Percentiles rank a stretch among this genome's conserved stretches.
Evolutionary conservation across 129 eudicot genomes (phyloP).

Genomic region (Glebionis coronaria): DNA sequence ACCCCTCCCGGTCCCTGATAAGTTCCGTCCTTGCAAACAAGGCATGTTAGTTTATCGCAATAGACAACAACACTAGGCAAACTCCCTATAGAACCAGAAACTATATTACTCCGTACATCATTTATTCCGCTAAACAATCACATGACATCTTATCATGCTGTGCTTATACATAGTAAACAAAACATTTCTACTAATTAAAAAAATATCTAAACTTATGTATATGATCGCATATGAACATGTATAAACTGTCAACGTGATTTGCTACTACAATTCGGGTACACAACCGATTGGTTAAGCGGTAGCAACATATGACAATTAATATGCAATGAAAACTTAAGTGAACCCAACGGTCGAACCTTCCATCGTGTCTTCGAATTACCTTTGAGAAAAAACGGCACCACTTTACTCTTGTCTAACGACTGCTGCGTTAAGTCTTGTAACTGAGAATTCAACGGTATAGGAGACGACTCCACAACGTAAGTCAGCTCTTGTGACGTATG

Average conservation of each 20-base stretch:
- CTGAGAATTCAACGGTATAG: constrained; percentile 45
- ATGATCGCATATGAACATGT: neutral
- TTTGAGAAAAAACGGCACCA: constrained; percentile 35
- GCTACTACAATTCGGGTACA: constrained; percentile 44
- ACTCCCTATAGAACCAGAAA: neutral
- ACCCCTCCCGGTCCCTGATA: too few relatives aligned
- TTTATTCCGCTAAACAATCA: constrained; percentile 10
- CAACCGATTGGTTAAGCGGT: constrained; percentile 21
- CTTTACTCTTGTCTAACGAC: constrained; percentile 15
- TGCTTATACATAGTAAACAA: constrained; percentile 1
- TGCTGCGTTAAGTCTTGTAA: constrained; percentile 29
- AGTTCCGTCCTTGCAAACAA: too few relatives aligned
- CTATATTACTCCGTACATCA: neutral
- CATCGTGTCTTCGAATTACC: constrained; percentile 64
- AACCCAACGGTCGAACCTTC: constrained; percentile 60
- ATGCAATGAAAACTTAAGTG: constrained; percentile 60
- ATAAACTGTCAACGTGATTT: constrained; percentile 24
- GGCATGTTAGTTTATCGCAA: too few relatives aligned
- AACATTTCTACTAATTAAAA: constrained; percentile 1
- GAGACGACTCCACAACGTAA: constrained; percentile 41
- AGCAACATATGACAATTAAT: constrained; percentile 46
- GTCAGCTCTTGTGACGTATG: constrained; percentile 34
- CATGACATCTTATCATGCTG: neutral
- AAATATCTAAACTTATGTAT: constrained; percentile 11
- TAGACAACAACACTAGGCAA: neutral